Evolutionary conservation across 768 basidiomycete species (phyloP).

Genomic region (Tremella mesenterica): DNA sequence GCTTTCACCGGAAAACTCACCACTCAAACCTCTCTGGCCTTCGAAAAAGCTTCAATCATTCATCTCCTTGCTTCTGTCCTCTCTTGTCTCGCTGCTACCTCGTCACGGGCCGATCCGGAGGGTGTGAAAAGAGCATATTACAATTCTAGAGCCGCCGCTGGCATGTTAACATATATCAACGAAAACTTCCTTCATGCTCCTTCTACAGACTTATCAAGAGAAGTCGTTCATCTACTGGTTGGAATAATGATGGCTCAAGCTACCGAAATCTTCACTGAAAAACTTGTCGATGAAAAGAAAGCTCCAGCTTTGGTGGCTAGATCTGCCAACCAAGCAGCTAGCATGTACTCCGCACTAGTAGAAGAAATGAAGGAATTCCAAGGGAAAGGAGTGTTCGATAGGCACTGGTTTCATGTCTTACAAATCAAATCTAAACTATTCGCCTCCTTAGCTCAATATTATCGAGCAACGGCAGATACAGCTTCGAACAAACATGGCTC

Average conservation of each 20-base stretch:
- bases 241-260: constrained; percentile 86
- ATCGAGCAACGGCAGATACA: constrained; percentile 70
- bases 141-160: constrained; percentile 79
- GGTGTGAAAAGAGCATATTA: constrained; percentile 88
- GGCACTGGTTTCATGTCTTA: constrained; percentile 76
- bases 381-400: constrained; percentile 89
- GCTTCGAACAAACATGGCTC: constrained; percentile 75
- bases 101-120: constrained; percentile 73
- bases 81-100: constrained; percentile 64
- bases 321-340: constrained; percentile 72
- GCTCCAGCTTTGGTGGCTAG: constrained; percentile 61
- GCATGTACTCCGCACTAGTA: constrained; percentile 66
- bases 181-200: constrained; percentile 99
- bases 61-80: constrained; percentile 94
- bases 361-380: constrained; percentile 96
- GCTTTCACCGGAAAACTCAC: constrained; percentile 91
- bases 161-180: constrained; percentile 97
- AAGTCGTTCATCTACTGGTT: constrained; percentile 87
- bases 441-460: constrained; percentile 73
- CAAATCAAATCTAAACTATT: constrained; percentile 91
- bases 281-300: constrained; percentile 88
- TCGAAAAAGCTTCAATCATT: constrained; percentile 93
- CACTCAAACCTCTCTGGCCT: constrained; percentile 91
- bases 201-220: constrained; percentile 83
- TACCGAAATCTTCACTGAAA: constrained; percentile 92